phyloP scores from a whole-genome alignment of 2,329 filamentous ascomycete species.

The Xylariaceae sp. region DNA sequence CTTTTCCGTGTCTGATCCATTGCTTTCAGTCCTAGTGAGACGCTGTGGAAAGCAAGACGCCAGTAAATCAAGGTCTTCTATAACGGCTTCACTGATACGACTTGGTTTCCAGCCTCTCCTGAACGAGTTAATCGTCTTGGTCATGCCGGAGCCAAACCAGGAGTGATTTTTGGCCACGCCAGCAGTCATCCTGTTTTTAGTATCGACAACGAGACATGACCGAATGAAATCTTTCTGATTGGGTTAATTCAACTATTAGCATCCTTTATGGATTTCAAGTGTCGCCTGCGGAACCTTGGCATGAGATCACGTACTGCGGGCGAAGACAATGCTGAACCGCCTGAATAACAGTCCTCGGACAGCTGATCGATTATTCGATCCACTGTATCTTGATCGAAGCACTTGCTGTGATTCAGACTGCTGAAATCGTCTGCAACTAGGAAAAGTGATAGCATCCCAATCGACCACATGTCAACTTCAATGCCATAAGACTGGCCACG shows the following conservation, averaged over 20 bases:
- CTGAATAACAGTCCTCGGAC: constrained; percentile 4
- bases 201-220: constrained; percentile 33
- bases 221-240: constrained; percentile 33
- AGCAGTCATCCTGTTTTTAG: constrained; percentile 34
- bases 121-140: neutral
- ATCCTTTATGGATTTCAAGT: too few species aligned
- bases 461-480: constrained; percentile 51
- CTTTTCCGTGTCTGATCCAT: too few species aligned
- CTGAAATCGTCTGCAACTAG: constrained; percentile 18
- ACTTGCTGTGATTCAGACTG: constrained; percentile 16
- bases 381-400: constrained; percentile 23
- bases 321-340: constrained; percentile 13
- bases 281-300: too few species aligned
- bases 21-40: too few species aligned
- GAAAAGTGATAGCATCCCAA: constrained; percentile 46
- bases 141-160: constrained; percentile 32
- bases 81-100: constrained; percentile 19
- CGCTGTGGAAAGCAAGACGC: neutral
- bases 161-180: constrained; percentile 31
- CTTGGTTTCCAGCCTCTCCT: constrained; percentile 19
- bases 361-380: constrained; percentile 12
- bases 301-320: too few species aligned
- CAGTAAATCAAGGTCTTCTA: constrained; percentile 21
- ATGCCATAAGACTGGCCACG: constrained; percentile 30
- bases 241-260: too few species aligned